phyloP scores from a whole-genome alignment of 1,139 yeast species.

The Scheffersomyces titani region DNA sequence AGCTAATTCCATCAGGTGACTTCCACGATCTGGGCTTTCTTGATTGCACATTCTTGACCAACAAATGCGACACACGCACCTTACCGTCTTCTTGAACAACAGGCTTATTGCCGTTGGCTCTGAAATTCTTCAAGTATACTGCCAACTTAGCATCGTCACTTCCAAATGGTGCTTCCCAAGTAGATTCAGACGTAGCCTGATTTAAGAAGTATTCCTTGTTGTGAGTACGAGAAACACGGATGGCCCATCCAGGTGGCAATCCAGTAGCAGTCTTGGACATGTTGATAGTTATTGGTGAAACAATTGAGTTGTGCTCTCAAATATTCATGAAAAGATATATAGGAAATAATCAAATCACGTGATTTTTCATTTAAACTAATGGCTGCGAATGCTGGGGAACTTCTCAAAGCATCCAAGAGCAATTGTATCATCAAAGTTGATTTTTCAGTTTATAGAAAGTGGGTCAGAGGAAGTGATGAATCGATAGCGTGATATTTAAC shows the following conservation, averaged over 20 bases:
- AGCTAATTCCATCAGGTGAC: slow-evolving; percentile 66
- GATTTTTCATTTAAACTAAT: neutral
- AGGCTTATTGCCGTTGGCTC: slow-evolving; percentile 59
- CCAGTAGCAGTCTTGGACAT: slow-evolving; percentile 54
- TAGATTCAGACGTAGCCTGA: slow-evolving; percentile 67
- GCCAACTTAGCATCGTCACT: slow-evolving; percentile 65
- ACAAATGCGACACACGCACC: slow-evolving; percentile 58
- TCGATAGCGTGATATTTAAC: neutral
- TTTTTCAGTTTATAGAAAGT: neutral
- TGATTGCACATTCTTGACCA: slow-evolving; percentile 79
- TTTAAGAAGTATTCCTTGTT: slow-evolving; percentile 82
- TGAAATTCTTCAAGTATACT: slow-evolving; percentile 52
- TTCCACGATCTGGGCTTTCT: slow-evolving; percentile 95
- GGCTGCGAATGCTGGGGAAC: neutral
- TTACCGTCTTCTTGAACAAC: slow-evolving; percentile 53
- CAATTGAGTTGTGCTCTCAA: neutral
- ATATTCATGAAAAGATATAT: neutral
- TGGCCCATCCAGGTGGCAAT: slow-evolving; percentile 83
- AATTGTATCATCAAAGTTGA: neutral
- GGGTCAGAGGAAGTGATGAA: neutral
- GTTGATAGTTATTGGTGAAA: neutral
- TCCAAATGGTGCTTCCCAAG: slow-evolving; percentile 92
- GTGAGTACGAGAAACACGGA: slow-evolving; percentile 76
- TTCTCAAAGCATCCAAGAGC: neutral
- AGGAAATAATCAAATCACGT: neutral